These are phyloP conservation scores for Vitis rotundifolia DNA, from an alignment of 164 flowering plant species.

Conservation along the genomic window DNA sequence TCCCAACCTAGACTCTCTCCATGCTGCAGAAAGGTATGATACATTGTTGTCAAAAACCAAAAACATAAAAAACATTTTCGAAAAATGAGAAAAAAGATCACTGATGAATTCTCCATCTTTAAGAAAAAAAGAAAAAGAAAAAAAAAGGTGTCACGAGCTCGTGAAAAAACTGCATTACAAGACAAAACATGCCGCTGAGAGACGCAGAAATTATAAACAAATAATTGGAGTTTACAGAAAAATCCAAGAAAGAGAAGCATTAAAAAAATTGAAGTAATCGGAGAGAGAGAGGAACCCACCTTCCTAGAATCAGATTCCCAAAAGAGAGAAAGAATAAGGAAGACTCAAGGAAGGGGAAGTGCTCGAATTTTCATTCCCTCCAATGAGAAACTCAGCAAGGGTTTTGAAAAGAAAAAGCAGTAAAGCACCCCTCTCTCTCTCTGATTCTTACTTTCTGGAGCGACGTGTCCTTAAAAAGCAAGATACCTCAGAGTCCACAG, in stretches of 20 bases:
- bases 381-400: conserved; percentile 21
- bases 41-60: not conserved
- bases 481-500: conserved; percentile 43
- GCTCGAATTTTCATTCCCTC: conserved; percentile 13
- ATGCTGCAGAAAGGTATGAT: conserved; percentile 3
- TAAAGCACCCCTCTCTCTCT: not conserved
- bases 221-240: not conserved
- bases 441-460: conserved; percentile 23
- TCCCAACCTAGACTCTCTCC: conserved; percentile 15
- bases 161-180: conserved; percentile 21
- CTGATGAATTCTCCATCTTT: not conserved
- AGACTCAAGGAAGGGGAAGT: not conserved
- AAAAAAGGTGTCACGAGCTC: conserved; percentile 6
- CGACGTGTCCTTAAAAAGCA: conserved; percentile 29
- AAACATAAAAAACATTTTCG: too few relatives aligned
- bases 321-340: not conserved
- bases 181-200: conserved; percentile 22
- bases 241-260: not conserved
- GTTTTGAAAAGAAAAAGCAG: not conserved
- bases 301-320: conserved; percentile 12
- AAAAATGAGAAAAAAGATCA: too few relatives aligned
- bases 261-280: not conserved
- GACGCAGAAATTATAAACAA: conserved; percentile 3
- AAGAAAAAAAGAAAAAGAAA: not conserved
- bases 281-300: not conserved